Conservation (phyloP, 441 rosid species). For the Sinapis alba region DNA sequence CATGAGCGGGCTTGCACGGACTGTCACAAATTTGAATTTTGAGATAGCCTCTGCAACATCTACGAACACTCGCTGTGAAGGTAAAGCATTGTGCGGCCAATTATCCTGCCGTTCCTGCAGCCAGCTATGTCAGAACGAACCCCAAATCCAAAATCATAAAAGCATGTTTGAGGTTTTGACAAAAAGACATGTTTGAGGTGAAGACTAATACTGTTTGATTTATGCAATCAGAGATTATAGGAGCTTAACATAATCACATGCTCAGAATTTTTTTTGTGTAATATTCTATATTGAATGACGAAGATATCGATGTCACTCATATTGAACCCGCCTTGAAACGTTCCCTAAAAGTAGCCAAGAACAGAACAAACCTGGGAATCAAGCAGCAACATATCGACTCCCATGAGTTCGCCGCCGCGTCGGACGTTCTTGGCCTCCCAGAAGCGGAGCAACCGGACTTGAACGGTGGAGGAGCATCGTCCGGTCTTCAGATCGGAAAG, state of each 20-base stretch:
- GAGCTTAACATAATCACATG: neutral
- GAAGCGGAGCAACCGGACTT: too few relatives aligned
- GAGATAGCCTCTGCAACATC: constrained; percentile 78
- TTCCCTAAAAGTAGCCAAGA: too few relatives aligned
- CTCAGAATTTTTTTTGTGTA: neutral
- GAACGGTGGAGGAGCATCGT: too few relatives aligned
- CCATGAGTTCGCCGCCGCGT: too few relatives aligned
- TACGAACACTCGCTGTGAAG: constrained; percentile 58
- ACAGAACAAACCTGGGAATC: neutral
- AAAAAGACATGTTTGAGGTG: neutral
- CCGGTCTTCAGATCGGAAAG: too few relatives aligned
- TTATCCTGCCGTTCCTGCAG: constrained; percentile 87
- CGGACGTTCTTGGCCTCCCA: too few relatives aligned
- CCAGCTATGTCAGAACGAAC: neutral
- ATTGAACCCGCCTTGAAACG: too few relatives aligned
- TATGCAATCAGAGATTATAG: neutral
- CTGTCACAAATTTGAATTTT: constrained; percentile 76
- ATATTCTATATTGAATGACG: neutral
- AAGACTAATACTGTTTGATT: constrained; percentile 8
- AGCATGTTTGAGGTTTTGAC: neutral
- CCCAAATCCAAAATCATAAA: neutral
- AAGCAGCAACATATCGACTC: too few relatives aligned
- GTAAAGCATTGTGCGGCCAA: constrained; percentile 81
- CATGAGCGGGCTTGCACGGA: constrained; percentile 87
- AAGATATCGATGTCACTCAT: neutral